Base-by-base conservation (phyloP, 495 filamentous ascomycete genomes). In the Penicillium ochrochloron region DNA sequence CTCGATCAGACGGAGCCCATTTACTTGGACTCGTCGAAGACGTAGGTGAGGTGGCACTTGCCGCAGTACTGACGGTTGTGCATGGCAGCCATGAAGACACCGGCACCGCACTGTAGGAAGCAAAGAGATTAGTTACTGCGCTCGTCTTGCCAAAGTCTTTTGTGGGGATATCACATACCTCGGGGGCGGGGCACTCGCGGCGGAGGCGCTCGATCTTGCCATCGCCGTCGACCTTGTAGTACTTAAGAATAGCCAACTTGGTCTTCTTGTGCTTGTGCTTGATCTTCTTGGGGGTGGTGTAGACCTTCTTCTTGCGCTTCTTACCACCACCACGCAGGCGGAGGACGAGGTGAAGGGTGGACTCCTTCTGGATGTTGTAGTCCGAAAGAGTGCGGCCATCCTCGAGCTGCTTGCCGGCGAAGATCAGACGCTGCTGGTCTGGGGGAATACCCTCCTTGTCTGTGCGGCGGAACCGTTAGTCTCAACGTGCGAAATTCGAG, bases 361-460 rank as follows among this genome's bases (percentile, higher is more conserved):
- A 94, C 88, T 99, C 95, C 89, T 99, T 99, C 89, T 99, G 95
- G 86, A 99, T 99, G 88, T 98, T 98, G 92, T 99, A 99, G 83
- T 99, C 95, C 75, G 92, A 96, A 71, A 99, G 92, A 71, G 95
- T 98, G 72, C 96, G 96, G 78, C 95, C 95, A 72, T 99, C 95
- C 84, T 99, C 96, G 74, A 99, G 93, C 86, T 99, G 95, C 91
- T 99, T 99, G 79, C 95, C 95, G 73, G 95, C 95, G 84, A 98
- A 99, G 89, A 99, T 99, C 82, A 99, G 83, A 75, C 95, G 96
- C 86, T 99, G 96, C 81, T 99, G 96, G 84, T 98, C 95, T n/a
- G 95, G 96, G 73, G 96, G 95, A 71, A 99, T 99, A 73, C 95
- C 96, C 85, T 98, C 95, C 91, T 99, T 99, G 88, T 97, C 96